Base-by-base conservation (phyloP, 371 early-diverging fungal species). In the Mucor velutinosus region DNA sequence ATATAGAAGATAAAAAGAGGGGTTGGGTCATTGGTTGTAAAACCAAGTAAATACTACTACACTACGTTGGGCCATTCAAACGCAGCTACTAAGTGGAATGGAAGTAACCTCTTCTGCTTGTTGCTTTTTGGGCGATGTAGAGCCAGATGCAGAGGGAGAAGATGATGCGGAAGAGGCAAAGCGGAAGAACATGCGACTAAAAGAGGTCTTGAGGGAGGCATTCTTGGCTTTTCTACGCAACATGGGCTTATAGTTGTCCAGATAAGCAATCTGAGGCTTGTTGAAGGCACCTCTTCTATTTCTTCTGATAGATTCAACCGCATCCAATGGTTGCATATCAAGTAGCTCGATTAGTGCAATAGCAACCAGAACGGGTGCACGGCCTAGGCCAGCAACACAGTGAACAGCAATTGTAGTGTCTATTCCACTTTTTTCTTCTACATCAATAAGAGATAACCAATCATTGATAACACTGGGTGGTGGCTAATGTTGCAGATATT, bases 271-370 rank as follows among this genome's bases (percentile, higher is more conserved):
- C 73, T 95, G 95, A 25, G 84, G 81, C 72, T 86, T 90, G 70
- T 94, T 94, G 75, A 95, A 90, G 3, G 93, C 93, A 0, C 95
- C 95, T 60, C 92, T 86, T 55, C 95, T 87, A 58, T 89, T 87
- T 51, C 78, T 77, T 45, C 94, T 85, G 58, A 95, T 89, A 67
- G 81, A 89, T 70, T 89, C 90, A 53, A 95, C 85, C 30, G 93
- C 88, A 73, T 94, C 94, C 66, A 94, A 73, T 4, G 91, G 88
- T 43, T 86, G 79, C 92, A 92, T 90, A 19, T 93, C 93, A 88
- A 51, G 94, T 60, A 83, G 74, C 75, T 95, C 95, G 55, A 95
- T 91, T 60, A 94, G 75, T 29, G 95, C 95, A 66, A 94, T 89
- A 23, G 93, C 89, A 7, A 89, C 88, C 23, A 91, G 73, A 0